phyloP scores from a whole-genome alignment of 805 yeast species.

The Trichomonascus vanleenenianus region DNA sequence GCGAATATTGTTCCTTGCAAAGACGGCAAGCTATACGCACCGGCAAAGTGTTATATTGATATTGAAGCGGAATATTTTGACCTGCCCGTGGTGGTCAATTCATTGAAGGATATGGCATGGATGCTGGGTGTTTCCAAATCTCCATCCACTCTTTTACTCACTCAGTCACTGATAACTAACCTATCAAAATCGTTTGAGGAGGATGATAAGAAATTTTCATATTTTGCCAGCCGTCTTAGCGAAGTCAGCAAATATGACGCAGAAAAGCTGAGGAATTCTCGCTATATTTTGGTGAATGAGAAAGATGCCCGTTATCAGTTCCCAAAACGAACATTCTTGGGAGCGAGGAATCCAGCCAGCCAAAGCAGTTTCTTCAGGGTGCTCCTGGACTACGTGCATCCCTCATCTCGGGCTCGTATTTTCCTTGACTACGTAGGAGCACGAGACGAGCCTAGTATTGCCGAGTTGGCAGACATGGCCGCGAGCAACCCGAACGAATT shows the following conservation, averaged over 20 bases:
- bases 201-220: conserved; percentile 24
- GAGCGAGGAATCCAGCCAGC: conserved; percentile 6
- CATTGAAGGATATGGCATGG: conserved; percentile 21
- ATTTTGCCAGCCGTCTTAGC: conserved; percentile 20
- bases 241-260: conserved; percentile 20
- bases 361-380: conserved; percentile 15
- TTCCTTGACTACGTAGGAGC: conserved; percentile 29
- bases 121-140: conserved; percentile 25
- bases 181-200: conserved; percentile 21
- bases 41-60: conserved; percentile 21
- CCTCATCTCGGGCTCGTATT: conserved; percentile 21
- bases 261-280: conserved; percentile 10
- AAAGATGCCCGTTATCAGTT: conserved; percentile 8
- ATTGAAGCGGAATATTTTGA: conserved; percentile 22
- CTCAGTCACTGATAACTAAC: conserved; percentile 13
- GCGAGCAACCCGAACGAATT: conserved; percentile 21
- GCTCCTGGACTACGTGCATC: conserved; percentile 23
- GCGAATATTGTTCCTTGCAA: conserved; percentile 18
- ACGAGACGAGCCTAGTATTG: conserved; percentile 25
- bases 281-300: conserved; percentile 24
- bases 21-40: conserved; percentile 10
- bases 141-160: conserved; percentile 21
- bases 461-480: conserved; percentile 24
- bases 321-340: conserved; percentile 23
- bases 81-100: conserved; percentile 22